Conservation (phyloP, 225 moss, liverwort and hornwort species). For the Neckera pumila region DNA sequence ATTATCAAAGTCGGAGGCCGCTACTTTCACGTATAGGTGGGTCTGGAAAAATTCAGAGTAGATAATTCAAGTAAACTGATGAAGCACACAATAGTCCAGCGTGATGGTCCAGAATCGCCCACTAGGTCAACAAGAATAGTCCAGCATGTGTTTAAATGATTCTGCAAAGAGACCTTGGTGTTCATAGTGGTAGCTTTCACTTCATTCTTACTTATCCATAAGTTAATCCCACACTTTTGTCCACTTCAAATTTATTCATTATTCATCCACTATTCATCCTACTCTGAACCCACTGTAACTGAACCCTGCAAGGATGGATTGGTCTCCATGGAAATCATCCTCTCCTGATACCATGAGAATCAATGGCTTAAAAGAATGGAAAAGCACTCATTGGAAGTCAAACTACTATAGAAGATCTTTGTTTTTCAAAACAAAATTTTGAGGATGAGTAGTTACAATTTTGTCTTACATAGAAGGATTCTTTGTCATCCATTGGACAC, state of each 20-base stretch:
- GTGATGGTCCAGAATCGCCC: not conserved
- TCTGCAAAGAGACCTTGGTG: too few relatives aligned
- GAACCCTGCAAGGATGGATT: too few relatives aligned
- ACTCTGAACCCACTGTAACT: too few relatives aligned
- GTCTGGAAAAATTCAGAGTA: not conserved
- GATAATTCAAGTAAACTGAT: not conserved
- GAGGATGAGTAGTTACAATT: too few relatives aligned
- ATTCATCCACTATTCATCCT: not conserved
- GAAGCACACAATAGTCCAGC: not conserved
- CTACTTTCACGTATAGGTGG: not conserved
- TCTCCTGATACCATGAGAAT: too few relatives aligned
- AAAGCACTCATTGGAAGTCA: too few relatives aligned
- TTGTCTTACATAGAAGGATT: too few relatives aligned
- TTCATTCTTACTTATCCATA: not conserved
- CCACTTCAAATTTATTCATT: not conserved
- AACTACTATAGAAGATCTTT: too few relatives aligned
- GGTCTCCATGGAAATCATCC: too few relatives aligned
- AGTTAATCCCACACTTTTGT: not conserved
- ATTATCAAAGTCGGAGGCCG: not conserved
- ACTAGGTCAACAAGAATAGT: not conserved
- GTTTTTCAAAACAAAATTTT: too few relatives aligned
- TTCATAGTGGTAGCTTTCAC: not conserved
- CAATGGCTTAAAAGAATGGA: too few relatives aligned
- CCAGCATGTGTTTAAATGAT: not conserved
- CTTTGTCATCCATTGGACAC: too few relatives aligned